Evolutionary conservation across 1,284 basidiomycete species (phyloP), one percentile per base, ranked within the genome.

Genomic region (Apiotrichum gracile): DNA sequence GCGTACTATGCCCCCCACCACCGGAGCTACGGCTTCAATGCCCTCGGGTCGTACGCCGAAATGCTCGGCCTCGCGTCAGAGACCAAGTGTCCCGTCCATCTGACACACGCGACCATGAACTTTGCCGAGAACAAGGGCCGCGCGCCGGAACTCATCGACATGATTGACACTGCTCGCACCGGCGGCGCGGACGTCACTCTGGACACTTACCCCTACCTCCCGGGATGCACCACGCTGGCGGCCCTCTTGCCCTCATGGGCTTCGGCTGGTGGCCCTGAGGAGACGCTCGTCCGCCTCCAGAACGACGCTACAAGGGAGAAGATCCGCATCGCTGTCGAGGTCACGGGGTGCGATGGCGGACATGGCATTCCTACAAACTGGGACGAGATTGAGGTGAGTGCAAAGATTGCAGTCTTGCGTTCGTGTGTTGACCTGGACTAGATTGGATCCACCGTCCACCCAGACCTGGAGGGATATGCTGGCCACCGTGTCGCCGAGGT

Each of bases 61-160:
- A 75, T 75, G 73, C 55, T 75, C 14, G 55, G 60, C 31, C 51
- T 75, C 3, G 66, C 60, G 1, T 29, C 49, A 26, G 52, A 55
- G n/a, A 75, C 72, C 0, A 60, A 64, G 13, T 69, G 67, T 54
- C 61, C 67, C 17, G 60, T 74, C 21, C 69, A 75, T 48, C 62
- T 75, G 24, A 75, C 73, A 4, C 73, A 75, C 47, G 69, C 70
- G 10, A 75, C 72, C 4, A 55, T 75, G 31, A 75, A 75, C 61
- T 74, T 73, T 51, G 39, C 61, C 25, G 69, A 71, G 37, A 75
- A 75, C 63, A 60, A 61, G 22, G 68, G 67, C 24, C 55, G 61
- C 41, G 72, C 70, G 5, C 58, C 55, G 1, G 57, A 66, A 42
- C 64, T 75, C 10, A 25, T 74, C 8, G 43, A 45, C 6, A 61